Conservation (phyloP, 1,139 yeast species). For the Yamadazyma oceani region DNA sequence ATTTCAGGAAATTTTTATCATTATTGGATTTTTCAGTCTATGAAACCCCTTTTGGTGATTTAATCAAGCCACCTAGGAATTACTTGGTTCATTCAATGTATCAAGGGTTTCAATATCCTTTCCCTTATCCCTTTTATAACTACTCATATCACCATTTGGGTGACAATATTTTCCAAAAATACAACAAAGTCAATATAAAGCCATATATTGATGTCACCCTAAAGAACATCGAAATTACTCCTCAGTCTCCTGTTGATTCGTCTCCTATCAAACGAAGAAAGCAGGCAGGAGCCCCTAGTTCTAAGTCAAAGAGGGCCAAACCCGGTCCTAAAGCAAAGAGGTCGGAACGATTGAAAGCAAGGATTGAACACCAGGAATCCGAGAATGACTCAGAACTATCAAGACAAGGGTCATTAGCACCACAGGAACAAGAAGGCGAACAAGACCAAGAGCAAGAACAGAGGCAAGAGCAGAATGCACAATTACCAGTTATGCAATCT, state of each 20-base stretch:
- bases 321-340: neutral
- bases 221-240: slow-evolving; percentile 15
- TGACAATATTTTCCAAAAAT: slow-evolving; percentile 28
- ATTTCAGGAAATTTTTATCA: slow-evolving; percentile 33
- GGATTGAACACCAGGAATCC: slow-evolving; percentile 1
- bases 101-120: slow-evolving; percentile 47
- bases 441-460: too few relatives aligned
- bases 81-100: slow-evolving; percentile 37
- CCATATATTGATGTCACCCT: slow-evolving; percentile 43
- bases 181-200: slow-evolving; percentile 26
- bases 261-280: slow-evolving; percentile 8
- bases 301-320: neutral
- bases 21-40: slow-evolving; percentile 37
- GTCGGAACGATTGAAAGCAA: neutral
- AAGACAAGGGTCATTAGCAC: neutral
- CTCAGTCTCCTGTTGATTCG: neutral
- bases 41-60: slow-evolving; percentile 40
- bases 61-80: slow-evolving; percentile 43
- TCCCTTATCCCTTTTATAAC: slow-evolving; percentile 49
- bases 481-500: too few relatives aligned
- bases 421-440: too few relatives aligned
- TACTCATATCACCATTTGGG: slow-evolving; percentile 44
- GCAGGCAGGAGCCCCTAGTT: neutral
- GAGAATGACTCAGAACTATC: slow-evolving; percentile 3
- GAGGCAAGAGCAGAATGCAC: too few relatives aligned